phyloP scores from a whole-genome alignment of 2,329 filamentous ascomycete genomes.

The Exophiala viscosa region DNA sequence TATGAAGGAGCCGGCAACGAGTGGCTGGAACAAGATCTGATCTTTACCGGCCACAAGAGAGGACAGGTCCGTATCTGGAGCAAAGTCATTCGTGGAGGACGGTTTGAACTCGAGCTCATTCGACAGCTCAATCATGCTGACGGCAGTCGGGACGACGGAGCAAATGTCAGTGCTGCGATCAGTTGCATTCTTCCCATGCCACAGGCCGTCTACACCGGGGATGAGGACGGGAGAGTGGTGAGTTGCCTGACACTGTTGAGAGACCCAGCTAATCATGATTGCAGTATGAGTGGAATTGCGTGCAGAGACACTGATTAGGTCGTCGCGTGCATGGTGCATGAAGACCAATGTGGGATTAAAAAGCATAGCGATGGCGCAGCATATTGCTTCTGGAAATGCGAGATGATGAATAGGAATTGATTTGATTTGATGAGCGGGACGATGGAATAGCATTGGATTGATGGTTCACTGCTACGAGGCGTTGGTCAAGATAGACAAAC shows the following conservation, averaged over 20 bases:
- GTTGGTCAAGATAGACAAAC: too few relatives aligned
- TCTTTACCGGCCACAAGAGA: slow-evolving; percentile 83
- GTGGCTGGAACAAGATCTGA: slow-evolving; percentile 79
- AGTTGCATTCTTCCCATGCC: slow-evolving; percentile 83
- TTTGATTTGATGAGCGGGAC: not conserved
- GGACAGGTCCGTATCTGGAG: slow-evolving; percentile 76
- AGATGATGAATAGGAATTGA: too few relatives aligned
- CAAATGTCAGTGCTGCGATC: slow-evolving; percentile 62
- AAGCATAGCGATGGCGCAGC: too few relatives aligned
- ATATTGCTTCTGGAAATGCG: not conserved
- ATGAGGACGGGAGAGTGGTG: slow-evolving; percentile 88
- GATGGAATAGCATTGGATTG: not conserved
- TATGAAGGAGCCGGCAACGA: slow-evolving; percentile 89
- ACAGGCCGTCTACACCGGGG: slow-evolving; percentile 83
- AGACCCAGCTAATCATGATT: slow-evolving; percentile 10
- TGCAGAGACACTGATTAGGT: slow-evolving; percentile 44
- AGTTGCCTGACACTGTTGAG: slow-evolving; percentile 39
- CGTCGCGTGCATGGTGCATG: not conserved
- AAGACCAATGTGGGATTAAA: not conserved
- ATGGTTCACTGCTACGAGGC: too few relatives aligned
- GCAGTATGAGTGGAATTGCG: slow-evolving; percentile 58
- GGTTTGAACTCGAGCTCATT: slow-evolving; percentile 73
- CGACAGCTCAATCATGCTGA: slow-evolving; percentile 80
- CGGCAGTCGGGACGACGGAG: slow-evolving; percentile 57
- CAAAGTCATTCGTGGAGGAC: slow-evolving; percentile 46